Base-by-base conservation (phyloP, 352 stramenopile species). In the Nothophytophthora sp. region DNA sequence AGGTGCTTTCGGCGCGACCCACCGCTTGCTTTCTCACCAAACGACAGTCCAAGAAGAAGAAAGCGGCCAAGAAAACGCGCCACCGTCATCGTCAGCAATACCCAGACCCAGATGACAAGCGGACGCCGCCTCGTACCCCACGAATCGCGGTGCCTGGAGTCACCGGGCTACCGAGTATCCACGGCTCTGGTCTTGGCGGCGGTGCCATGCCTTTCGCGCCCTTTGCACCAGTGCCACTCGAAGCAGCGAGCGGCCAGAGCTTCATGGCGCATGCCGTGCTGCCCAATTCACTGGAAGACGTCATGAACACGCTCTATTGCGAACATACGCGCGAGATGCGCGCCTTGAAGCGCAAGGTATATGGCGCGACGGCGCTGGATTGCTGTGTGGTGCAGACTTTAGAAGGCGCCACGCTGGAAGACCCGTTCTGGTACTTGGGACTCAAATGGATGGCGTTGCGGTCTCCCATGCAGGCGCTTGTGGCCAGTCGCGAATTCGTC, bases 361-460 rank as follows among this genome's bases (percentile, higher is more conserved):
- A 82, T 48, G 76, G 77, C n/a, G 60, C 73, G 28, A 59, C 55
- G 24, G 77, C 70, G 33, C 60, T 91, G 29, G 81, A 91, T 55
- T 76, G 76, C 54, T 79, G 69, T 41, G 59, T 87, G 24, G 60
- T 91, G 37, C 61, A 81, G 54, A 85, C 73, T 33, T 66, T 91
- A 3, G 81, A 91, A 54, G 61, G 69, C 24, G 70, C 78, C 13
- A 87, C 75, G 23, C 50, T 76, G 2, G 64, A 80, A 5, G 81
- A 91, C 25, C 81, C 81, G 39, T 91, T 89, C 60, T 87, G 75
- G 76, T 91, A 86, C 53, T 19, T 91, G 18, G 76, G 81, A 3
- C 63, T 91, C 35, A 88, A 89, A 68, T 91, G 81, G 81, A 30
- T 84, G 43, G 81, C 76, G n/a, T 24, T 89, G 38, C 73, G 73